Conservation (phyloP, 768 basidiomycete species). For the Collybiopsis luxurians region DNA sequence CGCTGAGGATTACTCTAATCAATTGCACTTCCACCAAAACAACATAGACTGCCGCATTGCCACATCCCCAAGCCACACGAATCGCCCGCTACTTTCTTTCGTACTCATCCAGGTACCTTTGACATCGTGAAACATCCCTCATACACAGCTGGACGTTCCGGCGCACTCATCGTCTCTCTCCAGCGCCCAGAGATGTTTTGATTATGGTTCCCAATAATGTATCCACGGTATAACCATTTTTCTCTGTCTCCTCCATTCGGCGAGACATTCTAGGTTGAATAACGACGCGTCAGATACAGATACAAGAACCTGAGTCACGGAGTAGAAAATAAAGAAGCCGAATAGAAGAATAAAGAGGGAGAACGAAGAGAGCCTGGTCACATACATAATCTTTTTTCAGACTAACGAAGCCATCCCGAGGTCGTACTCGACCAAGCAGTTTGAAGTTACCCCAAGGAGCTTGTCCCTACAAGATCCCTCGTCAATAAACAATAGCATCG, state of each 20-base stretch:
- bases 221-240: conserved; percentile 84
- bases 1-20: no score
- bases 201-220: conserved; percentile 65
- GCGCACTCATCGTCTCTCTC: conserved; percentile 77
- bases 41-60: no score
- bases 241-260: conserved; percentile 71
- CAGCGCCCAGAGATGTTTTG: conserved; percentile 84
- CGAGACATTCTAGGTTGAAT: no score
- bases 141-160: conserved; percentile 57
- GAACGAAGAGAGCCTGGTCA: conserved; percentile 8
- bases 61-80: no score
- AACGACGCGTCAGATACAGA: no score
- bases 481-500: background rate
- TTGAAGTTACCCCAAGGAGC: conserved; percentile 90
- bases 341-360: conserved; percentile 5
- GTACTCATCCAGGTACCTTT: no score
- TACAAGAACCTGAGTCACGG: no score
- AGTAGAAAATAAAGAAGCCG: background rate
- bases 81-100: no score
- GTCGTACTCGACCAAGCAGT: conserved; percentile 77
- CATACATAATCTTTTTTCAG: conserved; percentile 81
- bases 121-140: conserved; percentile 86
- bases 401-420: conserved; percentile 77
- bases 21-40: no score
- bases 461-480: conserved; percentile 70